Evolutionary conservation across 192 early-diverging fungal genomes (phyloP).

Genomic region (Umbelopsis ramanniana): DNA sequence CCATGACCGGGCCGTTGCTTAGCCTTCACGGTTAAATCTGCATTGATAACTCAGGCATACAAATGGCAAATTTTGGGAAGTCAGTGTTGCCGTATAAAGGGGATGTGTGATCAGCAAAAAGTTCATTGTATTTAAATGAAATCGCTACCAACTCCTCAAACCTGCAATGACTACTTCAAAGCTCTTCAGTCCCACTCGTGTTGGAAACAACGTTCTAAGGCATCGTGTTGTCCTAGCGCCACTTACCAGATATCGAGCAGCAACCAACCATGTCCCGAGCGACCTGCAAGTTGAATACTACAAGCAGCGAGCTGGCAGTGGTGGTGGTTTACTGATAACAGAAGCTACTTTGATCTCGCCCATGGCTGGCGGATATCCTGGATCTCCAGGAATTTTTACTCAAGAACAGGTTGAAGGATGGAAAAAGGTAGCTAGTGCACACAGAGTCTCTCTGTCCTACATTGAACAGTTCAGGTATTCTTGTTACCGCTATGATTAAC

Average conservation of each 20-base stretch:
- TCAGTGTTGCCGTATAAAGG: neutral
- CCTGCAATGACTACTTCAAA: neutral
- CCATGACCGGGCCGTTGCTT: too few relatives aligned
- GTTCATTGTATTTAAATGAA: too few relatives aligned
- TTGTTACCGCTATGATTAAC: neutral
- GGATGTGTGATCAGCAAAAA: too few relatives aligned
- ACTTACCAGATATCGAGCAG: slow-evolving; percentile 12
- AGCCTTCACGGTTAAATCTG: too few relatives aligned
- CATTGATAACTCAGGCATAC: too few relatives aligned
- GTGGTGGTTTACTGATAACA: slow-evolving; percentile 24
- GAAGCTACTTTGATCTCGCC: slow-evolving; percentile 26
- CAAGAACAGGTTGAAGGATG: slow-evolving; percentile 52
- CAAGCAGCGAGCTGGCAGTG: slow-evolving; percentile 9
- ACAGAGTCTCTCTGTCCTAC: too few relatives aligned
- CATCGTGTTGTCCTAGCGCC: slow-evolving; percentile 30
- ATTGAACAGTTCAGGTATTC: neutral
- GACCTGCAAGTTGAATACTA: slow-evolving; percentile 20
- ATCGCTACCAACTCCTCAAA: too few relatives aligned
- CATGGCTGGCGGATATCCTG: slow-evolving; percentile 17
- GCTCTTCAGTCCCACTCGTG: slow-evolving; percentile 26
- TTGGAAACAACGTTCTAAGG: neutral
- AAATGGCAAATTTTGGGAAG: too few relatives aligned
- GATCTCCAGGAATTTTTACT: slow-evolving; percentile 40
- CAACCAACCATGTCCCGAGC: slow-evolving; percentile 9
- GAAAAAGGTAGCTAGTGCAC: slow-evolving; percentile 46